phyloP scores from a whole-genome alignment of 2,329 filamentous ascomycete genomes.

The Seiridium unicorne region DNA sequence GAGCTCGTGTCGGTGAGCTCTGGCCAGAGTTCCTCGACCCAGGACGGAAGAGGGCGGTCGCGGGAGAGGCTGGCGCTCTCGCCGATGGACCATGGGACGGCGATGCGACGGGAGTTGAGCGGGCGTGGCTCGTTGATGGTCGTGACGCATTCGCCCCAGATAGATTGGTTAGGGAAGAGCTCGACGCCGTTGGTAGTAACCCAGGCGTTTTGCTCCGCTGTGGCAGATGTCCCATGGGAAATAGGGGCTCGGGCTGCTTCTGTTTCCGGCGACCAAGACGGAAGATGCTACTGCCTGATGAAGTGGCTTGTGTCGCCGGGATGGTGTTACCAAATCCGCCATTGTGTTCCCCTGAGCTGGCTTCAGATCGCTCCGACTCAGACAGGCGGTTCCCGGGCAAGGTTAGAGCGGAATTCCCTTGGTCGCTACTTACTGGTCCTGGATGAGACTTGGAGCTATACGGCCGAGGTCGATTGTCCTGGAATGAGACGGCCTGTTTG shows the following conservation, averaged over 20 bases:
- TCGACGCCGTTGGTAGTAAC: constrained; percentile 32
- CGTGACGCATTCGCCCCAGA: constrained; percentile 17
- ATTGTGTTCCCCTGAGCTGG: constrained; percentile 66
- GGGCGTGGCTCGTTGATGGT: constrained; percentile 26
- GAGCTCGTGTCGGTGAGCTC: constrained; percentile 65
- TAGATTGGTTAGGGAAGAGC: constrained; percentile 39
- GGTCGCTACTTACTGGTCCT: constrained; percentile 57
- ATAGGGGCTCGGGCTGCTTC: constrained; percentile 73
- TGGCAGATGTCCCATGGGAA: constrained; percentile 83
- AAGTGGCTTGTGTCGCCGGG: constrained; percentile 62
- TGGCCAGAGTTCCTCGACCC: constrained; percentile 54
- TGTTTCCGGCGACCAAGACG: constrained; percentile 74
- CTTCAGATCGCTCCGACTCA: constrained; percentile 89
- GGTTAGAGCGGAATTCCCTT: constrained; percentile 59
- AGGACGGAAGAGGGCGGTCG: constrained; percentile 48
- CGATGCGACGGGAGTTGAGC: constrained; percentile 32
- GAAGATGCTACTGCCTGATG: constrained; percentile 71
- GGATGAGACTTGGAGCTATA: constrained; percentile 21
- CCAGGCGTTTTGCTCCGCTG: constrained; percentile 57
- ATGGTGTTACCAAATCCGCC: constrained; percentile 56
- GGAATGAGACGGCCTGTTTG: constrained; percentile 53
- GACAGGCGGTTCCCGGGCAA: constrained; percentile 67
- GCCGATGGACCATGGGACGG: constrained; percentile 26
- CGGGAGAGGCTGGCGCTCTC: constrained; percentile 42
- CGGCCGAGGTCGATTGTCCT: constrained; percentile 47